A percentile compares a stretch with the other conserved stretches of the same genome.
These are phyloP conservation scores for Rutstroemia sp. DNA, from an alignment of 2,329 filamentous ascomycete species.

Conservation along the genomic window DNA sequence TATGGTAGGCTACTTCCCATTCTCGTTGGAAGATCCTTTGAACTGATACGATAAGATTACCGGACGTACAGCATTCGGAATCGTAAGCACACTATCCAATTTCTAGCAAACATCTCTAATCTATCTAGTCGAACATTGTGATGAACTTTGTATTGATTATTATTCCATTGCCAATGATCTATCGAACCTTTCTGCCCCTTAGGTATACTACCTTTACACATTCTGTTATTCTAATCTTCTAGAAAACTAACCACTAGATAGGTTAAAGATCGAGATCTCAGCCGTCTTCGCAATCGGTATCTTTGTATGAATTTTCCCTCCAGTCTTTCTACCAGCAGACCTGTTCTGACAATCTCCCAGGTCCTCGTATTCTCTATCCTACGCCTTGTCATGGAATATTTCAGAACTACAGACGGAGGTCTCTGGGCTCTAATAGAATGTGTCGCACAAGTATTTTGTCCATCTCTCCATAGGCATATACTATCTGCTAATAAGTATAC, in stretches of 20 bases:
- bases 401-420: background rate
- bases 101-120: background rate
- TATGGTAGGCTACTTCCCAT: background rate
- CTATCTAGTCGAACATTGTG: constrained; percentile 12
- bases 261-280: constrained; percentile 13
- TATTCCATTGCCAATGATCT: constrained; percentile 18
- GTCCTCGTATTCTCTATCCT: constrained; percentile 12
- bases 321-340: background rate
- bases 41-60: background rate
- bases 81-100: background rate
- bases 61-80: no score
- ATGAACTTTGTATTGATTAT: constrained; percentile 16
- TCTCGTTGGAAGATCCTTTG: background rate
- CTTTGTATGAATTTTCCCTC: constrained; percentile 10
- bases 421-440: constrained; percentile 16
- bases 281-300: constrained; percentile 13
- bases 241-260: background rate
- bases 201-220: background rate
- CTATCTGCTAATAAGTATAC: background rate
- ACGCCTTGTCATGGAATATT: background rate
- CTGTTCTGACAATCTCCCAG: background rate
- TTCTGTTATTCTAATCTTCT: background rate
- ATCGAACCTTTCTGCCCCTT: constrained; percentile 9
- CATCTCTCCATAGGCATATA: no score
- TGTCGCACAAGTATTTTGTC: constrained; percentile 14